Evolutionary conservation across 2,329 filamentous ascomycete genomes (phyloP), one percentile per base, ranked within the genome.

Genomic region (Mycocentrospora acerina): DNA sequence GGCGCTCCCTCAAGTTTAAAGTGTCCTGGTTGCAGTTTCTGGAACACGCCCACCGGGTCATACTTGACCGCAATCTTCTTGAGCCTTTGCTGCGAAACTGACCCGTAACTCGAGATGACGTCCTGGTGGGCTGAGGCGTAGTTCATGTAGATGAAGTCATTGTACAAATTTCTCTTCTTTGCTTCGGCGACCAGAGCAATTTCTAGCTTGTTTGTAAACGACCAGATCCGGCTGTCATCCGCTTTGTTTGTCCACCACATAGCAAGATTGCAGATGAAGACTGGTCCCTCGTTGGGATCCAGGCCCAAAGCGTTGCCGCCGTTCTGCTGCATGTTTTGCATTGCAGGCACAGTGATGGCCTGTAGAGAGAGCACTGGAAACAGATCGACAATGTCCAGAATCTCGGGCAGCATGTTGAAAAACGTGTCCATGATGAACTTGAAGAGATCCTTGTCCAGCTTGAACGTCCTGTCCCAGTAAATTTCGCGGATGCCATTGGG

Each of bases 111-210:
- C 4, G 48, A 42, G 26, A 75, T 51, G 4, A 70, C 64, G 44
- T 70, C 64, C 48, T 75, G 71, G 39, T 62, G 68, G 40, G 61
- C 56, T 29, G 62, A 67, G 9, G 70, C 73, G 42, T 76, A 75
- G 46, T 75, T 75, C 66, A 74, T 69, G 48, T 75, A 75, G 19
- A 73, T 48, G 37, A 63, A 50, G 26, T 58, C 44, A 18, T 41
- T 40, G 13, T 41, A 37, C 27, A 51, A 30, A 15, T 37, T 42
- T 18, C 36, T 46, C 32, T 35, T 41, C 6, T 29, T 42, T 4
- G 50, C 52, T 15, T 51, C 48, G 8, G 32, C 42, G 25, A 41
- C 22, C 5, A 46, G 33, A 11, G 37, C 38, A 19, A 46, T 26
- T 14, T 46, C 46, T 28, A 60, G 35, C n/a, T 50, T 51, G 19